A percentile compares a stretch with the other conserved stretches of the same genome.
These are phyloP conservation scores for Auricularia cornea DNA, from an alignment of 768 basidiomycete species.

Conservation along the genomic window DNA sequence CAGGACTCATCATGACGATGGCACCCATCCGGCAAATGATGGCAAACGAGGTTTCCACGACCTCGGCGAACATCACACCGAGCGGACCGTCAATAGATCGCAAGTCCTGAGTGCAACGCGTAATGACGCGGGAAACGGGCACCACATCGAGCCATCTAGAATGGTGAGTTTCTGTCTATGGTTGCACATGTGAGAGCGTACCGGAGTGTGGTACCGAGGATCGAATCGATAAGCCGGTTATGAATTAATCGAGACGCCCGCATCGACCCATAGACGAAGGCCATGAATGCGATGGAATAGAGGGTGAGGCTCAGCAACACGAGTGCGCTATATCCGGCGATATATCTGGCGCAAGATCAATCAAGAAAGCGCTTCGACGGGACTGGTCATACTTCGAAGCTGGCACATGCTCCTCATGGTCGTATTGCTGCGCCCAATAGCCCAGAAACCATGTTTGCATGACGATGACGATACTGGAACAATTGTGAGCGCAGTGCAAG, in stretches of 20 bases:
- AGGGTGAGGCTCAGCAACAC: not conserved
- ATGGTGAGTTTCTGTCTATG: slow-evolving; percentile 25
- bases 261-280: not conserved
- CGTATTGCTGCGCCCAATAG: slow-evolving; percentile 5
- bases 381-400: too few relatives aligned
- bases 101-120: slow-evolving; percentile 62
- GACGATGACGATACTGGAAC: slow-evolving; percentile 6
- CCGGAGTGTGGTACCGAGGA: slow-evolving; percentile 7
- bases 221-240: not conserved
- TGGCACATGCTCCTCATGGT: slow-evolving; percentile 7
- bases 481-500: slow-evolving; percentile 3
- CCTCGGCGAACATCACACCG: slow-evolving; percentile 22
- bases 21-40: slow-evolving; percentile 36
- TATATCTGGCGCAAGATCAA: too few relatives aligned
- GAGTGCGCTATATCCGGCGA: not conserved
- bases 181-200: not conserved
- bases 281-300: not conserved
- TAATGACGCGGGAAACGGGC: slow-evolving; percentile 49
- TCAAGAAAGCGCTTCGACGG: too few relatives aligned
- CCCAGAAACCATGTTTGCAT: slow-evolving; percentile 2
- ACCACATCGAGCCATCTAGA: slow-evolving; percentile 42
- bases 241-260: slow-evolving; percentile 3
- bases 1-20: slow-evolving; percentile 36
- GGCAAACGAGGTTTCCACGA: slow-evolving; percentile 23
- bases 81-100: slow-evolving; percentile 29